Conservation (phyloP, 495 filamentous ascomycete species). For the Venustampulla echinocandica region DNA sequence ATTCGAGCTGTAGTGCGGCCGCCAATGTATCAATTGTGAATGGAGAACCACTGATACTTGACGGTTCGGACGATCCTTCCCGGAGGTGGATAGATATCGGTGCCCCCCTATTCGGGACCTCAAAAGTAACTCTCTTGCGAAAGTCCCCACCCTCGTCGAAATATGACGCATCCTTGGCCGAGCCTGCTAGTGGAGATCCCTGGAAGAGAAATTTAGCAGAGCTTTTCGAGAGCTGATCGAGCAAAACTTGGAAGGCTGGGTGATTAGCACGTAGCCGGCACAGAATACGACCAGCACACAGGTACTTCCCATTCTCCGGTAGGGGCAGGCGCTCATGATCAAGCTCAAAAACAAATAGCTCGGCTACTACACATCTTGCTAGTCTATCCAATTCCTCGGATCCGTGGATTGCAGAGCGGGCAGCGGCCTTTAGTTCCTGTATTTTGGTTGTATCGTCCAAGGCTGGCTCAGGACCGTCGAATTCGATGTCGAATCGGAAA, state of each 20-base stretch:
- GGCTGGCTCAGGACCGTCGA: constrained; percentile 12
- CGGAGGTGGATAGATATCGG: constrained; percentile 3
- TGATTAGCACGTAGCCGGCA: constrained; percentile 1
- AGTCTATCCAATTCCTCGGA: constrained; percentile 9
- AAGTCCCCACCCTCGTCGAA: constrained; percentile 8
- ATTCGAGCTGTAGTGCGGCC: background rate
- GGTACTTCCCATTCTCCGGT: constrained; percentile 10
- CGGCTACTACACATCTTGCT: constrained; percentile 6
- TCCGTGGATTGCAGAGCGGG: background rate
- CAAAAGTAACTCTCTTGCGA: constrained; percentile 10
- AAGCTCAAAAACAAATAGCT: constrained; percentile 13
- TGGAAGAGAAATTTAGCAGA: constrained; percentile 11
- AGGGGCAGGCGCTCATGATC: background rate
- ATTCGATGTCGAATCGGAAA: constrained; percentile 24
- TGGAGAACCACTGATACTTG: constrained; percentile 11
- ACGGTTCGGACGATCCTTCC: constrained; percentile 6
- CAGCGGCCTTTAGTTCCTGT: constrained; percentile 3
- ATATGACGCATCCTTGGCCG: constrained; percentile 1
- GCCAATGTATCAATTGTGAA: constrained; percentile 9
- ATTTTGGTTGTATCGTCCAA: constrained; percentile 22
- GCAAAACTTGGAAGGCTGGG: constrained; percentile 4
- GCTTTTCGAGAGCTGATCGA: constrained; percentile 1
- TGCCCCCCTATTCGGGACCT: constrained; percentile 2
- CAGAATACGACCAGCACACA: constrained; percentile 6
- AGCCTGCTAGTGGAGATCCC: constrained; percentile 1